Conservation (phyloP, 495 filamentous ascomycete genomes). For the Hypoxylon crocopeplum region DNA sequence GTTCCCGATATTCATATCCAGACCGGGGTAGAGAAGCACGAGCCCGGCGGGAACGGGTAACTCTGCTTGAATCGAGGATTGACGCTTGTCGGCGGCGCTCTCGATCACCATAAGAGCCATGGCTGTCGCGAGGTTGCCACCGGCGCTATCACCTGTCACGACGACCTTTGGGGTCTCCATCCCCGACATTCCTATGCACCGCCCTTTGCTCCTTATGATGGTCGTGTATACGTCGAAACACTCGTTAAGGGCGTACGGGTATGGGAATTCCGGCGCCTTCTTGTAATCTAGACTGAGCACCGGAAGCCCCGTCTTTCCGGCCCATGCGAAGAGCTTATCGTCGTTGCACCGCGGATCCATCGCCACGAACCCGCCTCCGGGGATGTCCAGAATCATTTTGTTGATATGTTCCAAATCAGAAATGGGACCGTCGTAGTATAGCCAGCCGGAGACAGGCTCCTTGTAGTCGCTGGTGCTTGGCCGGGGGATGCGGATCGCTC, state of each 20-base stretch:
- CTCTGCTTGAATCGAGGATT: constrained; percentile 62
- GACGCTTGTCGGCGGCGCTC: constrained; percentile 62
- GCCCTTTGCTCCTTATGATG: constrained; percentile 75
- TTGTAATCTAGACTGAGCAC: constrained; percentile 91
- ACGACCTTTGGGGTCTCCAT: constrained; percentile 73
- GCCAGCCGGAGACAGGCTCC: constrained; percentile 83
- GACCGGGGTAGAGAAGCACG: constrained; percentile 83
- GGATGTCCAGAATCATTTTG: constrained; percentile 86
- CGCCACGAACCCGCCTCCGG: constrained; percentile 93
- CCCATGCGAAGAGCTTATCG: constrained; percentile 91
- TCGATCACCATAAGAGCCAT: constrained; percentile 88
- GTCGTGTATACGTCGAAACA: constrained; percentile 93
- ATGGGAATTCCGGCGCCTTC: constrained; percentile 94
- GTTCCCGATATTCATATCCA: constrained; percentile 97
- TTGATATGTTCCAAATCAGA: constrained; percentile 77
- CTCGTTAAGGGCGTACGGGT: constrained; percentile 94
- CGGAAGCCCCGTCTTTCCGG: constrained; percentile 81
- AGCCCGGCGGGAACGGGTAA: constrained; percentile 83
- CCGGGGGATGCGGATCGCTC: constrained; percentile 82
- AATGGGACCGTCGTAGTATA: constrained; percentile 92
- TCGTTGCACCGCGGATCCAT: constrained; percentile 93
- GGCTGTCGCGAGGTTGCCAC: constrained; percentile 86
- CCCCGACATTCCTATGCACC: constrained; percentile 85
- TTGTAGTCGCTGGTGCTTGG: constrained; percentile 79
- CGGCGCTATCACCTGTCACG: constrained; percentile 89